Evolutionary conservation across 306 rosid genomes (phyloP), one percentile per base, ranked within the genome.

Genomic region (Quercus robur): DNA sequence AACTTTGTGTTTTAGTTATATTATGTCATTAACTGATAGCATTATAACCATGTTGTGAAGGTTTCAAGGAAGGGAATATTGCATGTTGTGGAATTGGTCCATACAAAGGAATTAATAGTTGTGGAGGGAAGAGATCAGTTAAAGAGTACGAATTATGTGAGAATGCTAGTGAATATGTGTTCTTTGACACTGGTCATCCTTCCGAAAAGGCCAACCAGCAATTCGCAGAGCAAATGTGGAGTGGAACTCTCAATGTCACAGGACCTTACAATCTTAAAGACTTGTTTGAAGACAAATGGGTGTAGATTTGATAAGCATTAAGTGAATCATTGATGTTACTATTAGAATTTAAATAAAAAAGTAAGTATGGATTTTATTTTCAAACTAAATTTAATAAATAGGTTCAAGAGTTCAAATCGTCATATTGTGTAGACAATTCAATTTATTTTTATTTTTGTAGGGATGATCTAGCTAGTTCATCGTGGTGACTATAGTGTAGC

Each of bases 61-160:
- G 85, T 30, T 86, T 86, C 75, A 81, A 76, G 33, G 85, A 83
- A 64, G 87, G 81, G 41, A 59, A 25, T n/a, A 51, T 4, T 0
- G 87, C 89, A 46, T 86, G 87, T 2, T 83, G 87, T 71, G 87
- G 89, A 55, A 75, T 70, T 52, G 85, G 87, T 14, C 85, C 81
- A 2, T 71, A 74, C 25, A 12, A 81, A 69, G 87, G 85, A 67
- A 19, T 64, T 26, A 1, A 5, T 1, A 83, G 80, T 54, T 78
- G 85, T 72, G 87, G 87, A 78, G 87, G 85, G 63, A 75, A 41
- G 80, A 71, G 85, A 54, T 81, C 78, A 13, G 31, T 17, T 41
- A 30, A 54, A 14, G 81, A 79, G 61, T 83, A 52, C 54, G 28
- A 81, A 2, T 58, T 86, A 28, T 88, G 89, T 59, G 70, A 69